Base-by-base conservation (phyloP, 2,329 filamentous ascomycete species). In the Sordariomycetes sp. region DNA sequence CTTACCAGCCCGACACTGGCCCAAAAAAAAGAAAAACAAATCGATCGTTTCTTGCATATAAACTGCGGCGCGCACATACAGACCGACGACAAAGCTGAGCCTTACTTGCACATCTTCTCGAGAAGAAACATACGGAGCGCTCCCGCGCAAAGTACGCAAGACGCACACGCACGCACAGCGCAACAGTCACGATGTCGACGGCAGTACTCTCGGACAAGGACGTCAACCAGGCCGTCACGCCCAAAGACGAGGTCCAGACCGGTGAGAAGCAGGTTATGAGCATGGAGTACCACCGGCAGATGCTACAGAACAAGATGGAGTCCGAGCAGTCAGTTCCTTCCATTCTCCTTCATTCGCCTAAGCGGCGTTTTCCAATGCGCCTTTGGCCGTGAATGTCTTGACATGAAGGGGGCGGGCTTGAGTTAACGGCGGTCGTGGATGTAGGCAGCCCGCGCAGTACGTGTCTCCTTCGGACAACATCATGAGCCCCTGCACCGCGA, bases 381-480 rank as follows among this genome's bases (percentile, higher is more conserved):
- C n/a, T n/a, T n/a, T n/a, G n/a, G n/a, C n/a, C n/a, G n/a, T n/a
- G n/a, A n/a, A n/a, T n/a, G n/a, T 45, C 15, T 8, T 15, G 15
- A 45, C n/a, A n/a, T 45, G 13, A 15, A 8, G 13, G 39, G 39
- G n/a, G 3, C 28, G 13, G 39, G n/a, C 7, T 13, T 15, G 39
- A 48, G 10, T 22, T 48, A 48, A 48, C 42, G 10, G 17, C n/a
- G 10, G 20, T 8, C 42, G 17, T n/a, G 12, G 15, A 50, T 22
- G n/a, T 22, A 54, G 56, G 25, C 25, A 20, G 35, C 53, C 25
- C 56, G 53, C 76, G 64, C 74, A 79, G 62, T 92, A 91, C 72
- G 76, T 91, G 68, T 91, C 87, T 20, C 89, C 89, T 2, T 91
- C 87, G n/a, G 89, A 95, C 71, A 84, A 83, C 72, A 91, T 95